Evolutionary conservation across 139 green algal genomes (phyloP), one percentile per base, ranked within the genome.

Genomic region (Picochlorum sp.): DNA sequence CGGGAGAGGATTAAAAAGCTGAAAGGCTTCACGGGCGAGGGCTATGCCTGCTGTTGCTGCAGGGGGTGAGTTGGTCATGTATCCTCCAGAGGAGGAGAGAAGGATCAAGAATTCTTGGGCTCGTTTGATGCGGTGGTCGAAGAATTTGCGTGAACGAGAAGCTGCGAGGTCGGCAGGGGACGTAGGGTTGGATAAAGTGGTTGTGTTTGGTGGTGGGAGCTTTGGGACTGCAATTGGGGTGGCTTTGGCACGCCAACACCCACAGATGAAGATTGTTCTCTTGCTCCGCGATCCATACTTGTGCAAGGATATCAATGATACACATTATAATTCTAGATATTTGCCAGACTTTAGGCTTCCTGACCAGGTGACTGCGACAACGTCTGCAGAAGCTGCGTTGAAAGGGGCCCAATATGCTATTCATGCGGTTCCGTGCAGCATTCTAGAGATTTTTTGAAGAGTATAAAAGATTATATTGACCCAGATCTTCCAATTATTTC

Each of bases 181-280:
- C 18, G 49, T 20, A 6, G 10, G 21, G 15, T 31, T 77, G 1
- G 78, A 77, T 7, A 92, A 97, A 71, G 81, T 99, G 21, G 87
- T 87, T 4, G 82, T 99, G 2, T 96, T 98, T 69, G 94, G 94
- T 2, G 94, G 91, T 4, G 94, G 94, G 8, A 92, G 82, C 26
- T 99, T 99, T 64, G 94, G 90, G 30, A 99, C 94, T 3, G 94
- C 94, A 1, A 95, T 99, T 85, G 93, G 68, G 1, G 76, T 67
- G 18, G 63, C 85, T 10, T 72, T 98, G 8, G 94, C 93, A 3
- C 66, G 84, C 1, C 88, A 97, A 65, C 91, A 93, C 60, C 38
- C 57, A 2, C 62, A 82, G 8, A 60, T 97, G 30, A 78, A 95
- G 50, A 63, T 79, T 37, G 37, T 37, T 7, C 26, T 94, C 26